Conservation (phyloP, 768 basidiomycete genomes). For the Gymnopilus junonius region DNA sequence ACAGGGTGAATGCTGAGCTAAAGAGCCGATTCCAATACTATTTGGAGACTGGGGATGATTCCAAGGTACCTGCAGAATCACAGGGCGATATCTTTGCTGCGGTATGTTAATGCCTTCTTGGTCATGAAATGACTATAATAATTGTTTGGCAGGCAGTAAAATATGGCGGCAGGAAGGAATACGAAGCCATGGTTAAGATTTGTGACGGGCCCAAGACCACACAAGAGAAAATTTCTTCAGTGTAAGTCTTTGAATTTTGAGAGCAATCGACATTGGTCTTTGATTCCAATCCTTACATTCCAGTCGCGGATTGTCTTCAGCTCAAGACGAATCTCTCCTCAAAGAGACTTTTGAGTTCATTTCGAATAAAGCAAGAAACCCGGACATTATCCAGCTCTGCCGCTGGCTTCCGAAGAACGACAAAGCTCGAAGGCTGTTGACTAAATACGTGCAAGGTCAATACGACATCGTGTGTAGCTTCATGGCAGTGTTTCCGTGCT, state of each 20-base stretch:
- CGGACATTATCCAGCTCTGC: background rate
- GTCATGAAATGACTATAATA: background rate
- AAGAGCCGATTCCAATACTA: constrained; percentile 71
- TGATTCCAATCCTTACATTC: background rate
- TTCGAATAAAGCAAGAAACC: background rate
- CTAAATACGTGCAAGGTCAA: constrained; percentile 1
- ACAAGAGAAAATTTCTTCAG: constrained; percentile 68
- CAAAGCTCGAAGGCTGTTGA: constrained; percentile 5
- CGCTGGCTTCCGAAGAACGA: background rate
- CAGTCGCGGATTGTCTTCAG: background rate
- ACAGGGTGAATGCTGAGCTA: constrained; percentile 77
- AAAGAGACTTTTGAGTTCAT: background rate
- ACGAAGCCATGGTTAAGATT: constrained; percentile 68
- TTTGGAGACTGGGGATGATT: constrained; percentile 73
- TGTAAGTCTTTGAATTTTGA: constrained; percentile 46
- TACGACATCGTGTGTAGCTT: background rate
- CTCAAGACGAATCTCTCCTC: background rate
- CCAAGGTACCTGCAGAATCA: constrained; percentile 81
- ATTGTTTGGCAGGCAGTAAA: constrained; percentile 57
- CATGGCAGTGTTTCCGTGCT: background rate
- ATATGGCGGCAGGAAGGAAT: constrained; percentile 76
- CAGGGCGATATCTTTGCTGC: constrained; percentile 55
- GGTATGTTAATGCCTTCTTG: constrained; percentile 34
- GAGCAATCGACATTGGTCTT: background rate
- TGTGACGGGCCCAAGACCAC: constrained; percentile 77